Evolutionary conservation across 371 early-diverging fungal species (phyloP).

Genomic region (Mortierella sp.): DNA sequence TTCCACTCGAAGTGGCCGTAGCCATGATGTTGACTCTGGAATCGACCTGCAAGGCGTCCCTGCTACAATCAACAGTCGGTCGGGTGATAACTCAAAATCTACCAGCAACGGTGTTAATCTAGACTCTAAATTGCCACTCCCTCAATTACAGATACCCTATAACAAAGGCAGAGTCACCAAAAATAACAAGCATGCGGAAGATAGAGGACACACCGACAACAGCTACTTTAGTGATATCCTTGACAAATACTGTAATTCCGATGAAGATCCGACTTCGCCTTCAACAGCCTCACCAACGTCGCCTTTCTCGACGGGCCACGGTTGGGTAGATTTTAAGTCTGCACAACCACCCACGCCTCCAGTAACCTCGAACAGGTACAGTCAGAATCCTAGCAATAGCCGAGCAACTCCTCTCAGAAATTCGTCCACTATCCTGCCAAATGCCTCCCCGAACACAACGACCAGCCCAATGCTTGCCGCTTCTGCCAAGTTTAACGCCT

Average conservation of each 20-base stretch:
- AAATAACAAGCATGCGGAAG: too few relatives aligned
- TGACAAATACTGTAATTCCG: conserved; percentile 40
- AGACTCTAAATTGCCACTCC: conserved; percentile 15
- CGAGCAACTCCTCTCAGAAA: conserved; percentile 22
- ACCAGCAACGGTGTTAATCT: background rate
- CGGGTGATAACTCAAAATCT: background rate
- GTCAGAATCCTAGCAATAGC: conserved; percentile 3
- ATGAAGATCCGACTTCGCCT: conserved; percentile 34
- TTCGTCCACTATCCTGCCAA: conserved; percentile 1
- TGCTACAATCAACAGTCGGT: background rate
- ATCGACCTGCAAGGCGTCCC: background rate
- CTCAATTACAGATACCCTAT: conserved; percentile 28
- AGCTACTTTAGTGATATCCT: conserved; percentile 42
- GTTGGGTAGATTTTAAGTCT: conserved; percentile 18
- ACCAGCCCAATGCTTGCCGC: conserved; percentile 34
- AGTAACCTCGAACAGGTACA: conserved; percentile 7
- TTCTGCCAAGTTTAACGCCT: conserved; percentile 34
- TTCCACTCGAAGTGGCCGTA: background rate
- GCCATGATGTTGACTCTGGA: background rate
- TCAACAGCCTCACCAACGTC: conserved; percentile 44
- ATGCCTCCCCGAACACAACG: conserved; percentile 7
- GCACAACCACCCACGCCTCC: conserved; percentile 43
- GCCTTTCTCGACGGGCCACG: conserved; percentile 23
- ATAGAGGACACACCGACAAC: conserved; percentile 12
- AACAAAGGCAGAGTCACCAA: background rate